Evolutionary conservation across 768 basidiomycete species (phyloP), one percentile per base, ranked within the genome.

Genomic region (Naematelia encephala): DNA sequence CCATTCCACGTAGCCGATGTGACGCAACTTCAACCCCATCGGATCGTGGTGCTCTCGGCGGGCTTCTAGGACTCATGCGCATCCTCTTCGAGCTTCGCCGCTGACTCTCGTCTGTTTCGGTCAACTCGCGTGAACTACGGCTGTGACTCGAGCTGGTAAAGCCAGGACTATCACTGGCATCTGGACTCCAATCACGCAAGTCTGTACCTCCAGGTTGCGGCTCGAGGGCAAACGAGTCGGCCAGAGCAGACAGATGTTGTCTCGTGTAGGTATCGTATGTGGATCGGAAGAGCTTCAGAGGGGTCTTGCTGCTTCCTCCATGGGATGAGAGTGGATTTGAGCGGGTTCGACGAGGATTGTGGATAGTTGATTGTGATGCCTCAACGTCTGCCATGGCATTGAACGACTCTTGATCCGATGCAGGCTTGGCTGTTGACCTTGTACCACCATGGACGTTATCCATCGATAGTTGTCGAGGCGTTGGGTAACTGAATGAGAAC

Each of bases 221-320:
- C 29, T 72, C 75, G 22, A 77, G 69, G n/a, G 90, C 91, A 60
- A 97, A 93, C 1, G 91, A 90, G 66, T 96, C 93, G 1, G 94
- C 91, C 78, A 98, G 84, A 0, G 89, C 91, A 1, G 90, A 91
- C 44, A 98, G 84, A 72, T 96, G 91, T 21, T 94, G 89, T 45
- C 91, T 85, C 1, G 94, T 99, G 72, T 89, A 93, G 0, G 94
- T 97, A 76, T 99, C 94, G 71, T 97, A 98, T 64, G 91, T 86
- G 52, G 92, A 89, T 70, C 91, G 88, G 78, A 98, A 97, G 34
- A 97, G 82, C 12, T 64, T 69, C 22, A 77, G 63, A 12, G 1
- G 16, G 63, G 57, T 50, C 29, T 26, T 44, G 52, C 8, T n/a
- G 25, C 25, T 19, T 8, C 47, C 42, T 46, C 19, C 25, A 26